phyloP scores from a whole-genome alignment of 2,329 filamentous ascomycete species.

The Aspergillus sergii region DNA sequence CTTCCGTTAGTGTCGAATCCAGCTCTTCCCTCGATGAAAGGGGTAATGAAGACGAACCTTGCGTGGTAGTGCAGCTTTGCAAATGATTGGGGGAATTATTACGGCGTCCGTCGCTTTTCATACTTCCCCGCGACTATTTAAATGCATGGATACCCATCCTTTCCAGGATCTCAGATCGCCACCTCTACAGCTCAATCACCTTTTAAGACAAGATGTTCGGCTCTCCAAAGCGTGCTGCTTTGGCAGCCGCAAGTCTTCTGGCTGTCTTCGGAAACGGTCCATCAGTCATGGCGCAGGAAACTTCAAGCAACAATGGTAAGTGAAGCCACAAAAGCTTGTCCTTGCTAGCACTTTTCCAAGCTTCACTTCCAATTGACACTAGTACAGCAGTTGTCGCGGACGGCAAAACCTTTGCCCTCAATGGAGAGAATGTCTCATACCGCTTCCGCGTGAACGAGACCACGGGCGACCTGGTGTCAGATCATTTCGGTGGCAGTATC shows the following conservation, averaged over 20 bases:
- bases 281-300: background rate
- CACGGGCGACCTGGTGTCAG: slow-evolving; percentile 60
- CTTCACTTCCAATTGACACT: background rate
- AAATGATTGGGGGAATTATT: background rate
- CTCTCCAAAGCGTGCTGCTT: background rate
- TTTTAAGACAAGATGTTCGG: background rate
- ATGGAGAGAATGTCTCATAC: slow-evolving; percentile 61
- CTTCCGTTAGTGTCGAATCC: background rate
- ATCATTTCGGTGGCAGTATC: slow-evolving; percentile 63
- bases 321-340: no score
- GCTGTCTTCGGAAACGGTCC: background rate
- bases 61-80: background rate
- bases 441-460: slow-evolving; percentile 63
- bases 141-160: slow-evolving; percentile 3
- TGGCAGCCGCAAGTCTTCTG: slow-evolving; percentile 4
- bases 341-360: background rate
- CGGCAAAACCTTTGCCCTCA: slow-evolving; percentile 59
- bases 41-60: background rate
- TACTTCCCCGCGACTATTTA: background rate
- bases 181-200: background rate
- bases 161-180: background rate
- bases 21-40: background rate
- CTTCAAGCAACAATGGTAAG: background rate
- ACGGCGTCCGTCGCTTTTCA: background rate
- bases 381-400: slow-evolving; percentile 54